Conservation (phyloP, 306 rosid genomes). For the Dalbergia cochinchinensis region DNA sequence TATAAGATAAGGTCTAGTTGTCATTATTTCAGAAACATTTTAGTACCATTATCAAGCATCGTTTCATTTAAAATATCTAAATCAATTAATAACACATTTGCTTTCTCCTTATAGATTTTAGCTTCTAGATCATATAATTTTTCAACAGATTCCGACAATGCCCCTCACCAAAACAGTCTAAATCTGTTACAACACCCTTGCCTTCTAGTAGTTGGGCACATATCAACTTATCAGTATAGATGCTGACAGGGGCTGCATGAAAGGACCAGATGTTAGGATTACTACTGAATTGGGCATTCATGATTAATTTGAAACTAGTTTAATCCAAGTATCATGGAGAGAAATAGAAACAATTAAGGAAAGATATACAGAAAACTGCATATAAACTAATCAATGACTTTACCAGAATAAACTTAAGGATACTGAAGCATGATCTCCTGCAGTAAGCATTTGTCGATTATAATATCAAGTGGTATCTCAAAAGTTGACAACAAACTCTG, state of each 20-base stretch:
- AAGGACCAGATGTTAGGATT: constrained; percentile 12
- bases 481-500: constrained; percentile 53
- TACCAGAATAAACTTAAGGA: constrained; percentile 58
- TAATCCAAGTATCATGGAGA: constrained; percentile 2
- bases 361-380: constrained; percentile 19
- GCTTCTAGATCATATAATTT: constrained; percentile 26
- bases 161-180: constrained; percentile 4
- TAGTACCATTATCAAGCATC: constrained; percentile 17
- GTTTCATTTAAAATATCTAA: constrained; percentile 31
- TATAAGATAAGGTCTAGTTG: constrained; percentile 1
- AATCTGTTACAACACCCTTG: not conserved
- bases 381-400: constrained; percentile 26
- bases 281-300: constrained; percentile 17
- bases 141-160: constrained; percentile 13
- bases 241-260: not conserved
- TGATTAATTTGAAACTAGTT: constrained; percentile 18
- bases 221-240: constrained; percentile 21
- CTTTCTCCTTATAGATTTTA: constrained; percentile 12
- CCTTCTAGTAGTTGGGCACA: constrained; percentile 37
- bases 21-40: constrained; percentile 16
- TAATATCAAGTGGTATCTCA: constrained; percentile 86
- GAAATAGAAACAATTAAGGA: constrained; percentile 34
- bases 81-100: not conserved
- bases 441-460: constrained; percentile 87
- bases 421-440: constrained; percentile 96